These are phyloP conservation scores for Pyrenochaeta sp. DNA, from an alignment of 2,329 filamentous ascomycete species.

Conservation along the genomic window DNA sequence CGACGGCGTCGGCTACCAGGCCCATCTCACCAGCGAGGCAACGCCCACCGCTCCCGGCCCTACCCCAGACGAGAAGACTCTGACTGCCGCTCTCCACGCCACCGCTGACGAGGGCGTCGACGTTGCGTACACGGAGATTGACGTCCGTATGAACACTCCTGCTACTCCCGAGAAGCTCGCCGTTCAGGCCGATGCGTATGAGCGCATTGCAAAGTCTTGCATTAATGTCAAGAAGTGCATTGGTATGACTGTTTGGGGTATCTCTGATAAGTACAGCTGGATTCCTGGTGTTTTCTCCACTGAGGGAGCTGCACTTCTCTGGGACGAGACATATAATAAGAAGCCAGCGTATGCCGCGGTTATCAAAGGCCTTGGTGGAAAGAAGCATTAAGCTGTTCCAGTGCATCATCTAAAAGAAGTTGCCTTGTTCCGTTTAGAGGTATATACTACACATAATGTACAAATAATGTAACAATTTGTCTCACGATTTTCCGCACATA, in stretches of 20 bases:
- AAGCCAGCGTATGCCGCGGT: constrained; percentile 48
- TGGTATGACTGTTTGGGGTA: constrained; percentile 58
- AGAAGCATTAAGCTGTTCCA: constrained; percentile 18
- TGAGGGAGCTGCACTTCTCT: constrained; percentile 47
- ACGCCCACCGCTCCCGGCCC: constrained; percentile 53
- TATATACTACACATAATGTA: no score
- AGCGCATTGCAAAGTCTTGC: constrained; percentile 47
- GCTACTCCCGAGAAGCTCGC: constrained; percentile 51
- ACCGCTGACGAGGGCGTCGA: constrained; percentile 64
- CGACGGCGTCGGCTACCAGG: constrained; percentile 70
- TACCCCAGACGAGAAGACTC: constrained; percentile 55
- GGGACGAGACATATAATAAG: constrained; percentile 41
- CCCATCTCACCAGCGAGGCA: constrained; percentile 62
- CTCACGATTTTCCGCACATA: no score
- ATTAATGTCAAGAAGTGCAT: constrained; percentile 47
- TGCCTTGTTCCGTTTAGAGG: no score
- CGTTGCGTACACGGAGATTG: constrained; percentile 68
- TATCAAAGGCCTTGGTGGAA: constrained; percentile 30
- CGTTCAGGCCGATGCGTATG: constrained; percentile 60
- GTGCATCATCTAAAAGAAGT: no score
- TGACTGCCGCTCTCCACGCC: constrained; percentile 58
- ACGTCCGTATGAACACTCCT: constrained; percentile 62
- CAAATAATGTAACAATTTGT: no score
- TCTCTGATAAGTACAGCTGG: constrained; percentile 52
- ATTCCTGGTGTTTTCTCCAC: constrained; percentile 47